phyloP scores from a whole-genome alignment of 2,329 filamentous ascomycete species.

The Diaporthe ilicicola region DNA sequence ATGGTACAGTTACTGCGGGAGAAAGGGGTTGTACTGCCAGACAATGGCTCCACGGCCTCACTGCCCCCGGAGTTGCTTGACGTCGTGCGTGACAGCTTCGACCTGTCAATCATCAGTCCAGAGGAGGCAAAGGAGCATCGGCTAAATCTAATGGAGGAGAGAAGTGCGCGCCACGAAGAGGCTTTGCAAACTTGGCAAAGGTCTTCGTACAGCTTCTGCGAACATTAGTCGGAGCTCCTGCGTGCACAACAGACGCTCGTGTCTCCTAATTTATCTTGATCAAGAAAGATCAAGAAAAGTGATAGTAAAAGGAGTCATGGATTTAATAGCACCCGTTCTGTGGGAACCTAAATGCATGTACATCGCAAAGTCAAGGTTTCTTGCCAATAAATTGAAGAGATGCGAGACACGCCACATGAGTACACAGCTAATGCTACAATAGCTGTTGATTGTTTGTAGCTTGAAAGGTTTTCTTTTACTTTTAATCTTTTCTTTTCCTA shows the following conservation, averaged over 20 bases:
- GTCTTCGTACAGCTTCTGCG: not conserved
- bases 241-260: not conserved
- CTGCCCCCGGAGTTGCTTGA: conserved; percentile 30
- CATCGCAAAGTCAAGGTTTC: too few species aligned
- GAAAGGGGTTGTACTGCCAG: not conserved
- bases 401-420: too few species aligned
- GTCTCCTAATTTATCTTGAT: too few species aligned
- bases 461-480: too few species aligned
- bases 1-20: conserved; percentile 30
- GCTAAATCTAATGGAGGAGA: conserved; percentile 34
- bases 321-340: too few species aligned
- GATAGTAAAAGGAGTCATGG: too few species aligned
- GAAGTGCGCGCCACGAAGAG: not conserved
- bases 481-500: too few species aligned
- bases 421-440: too few species aligned
- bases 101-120: conserved; percentile 20
- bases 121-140: conserved; percentile 33
- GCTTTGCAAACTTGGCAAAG: not conserved
- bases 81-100: conserved; percentile 5
- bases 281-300: too few species aligned
- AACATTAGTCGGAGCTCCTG: not conserved
- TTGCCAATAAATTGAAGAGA: too few species aligned
- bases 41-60: not conserved
- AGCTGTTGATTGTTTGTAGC: too few species aligned
- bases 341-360: too few species aligned